Base-by-base conservation (phyloP, 1,139 yeast species). In the Magnusiomyces paraingens region DNA sequence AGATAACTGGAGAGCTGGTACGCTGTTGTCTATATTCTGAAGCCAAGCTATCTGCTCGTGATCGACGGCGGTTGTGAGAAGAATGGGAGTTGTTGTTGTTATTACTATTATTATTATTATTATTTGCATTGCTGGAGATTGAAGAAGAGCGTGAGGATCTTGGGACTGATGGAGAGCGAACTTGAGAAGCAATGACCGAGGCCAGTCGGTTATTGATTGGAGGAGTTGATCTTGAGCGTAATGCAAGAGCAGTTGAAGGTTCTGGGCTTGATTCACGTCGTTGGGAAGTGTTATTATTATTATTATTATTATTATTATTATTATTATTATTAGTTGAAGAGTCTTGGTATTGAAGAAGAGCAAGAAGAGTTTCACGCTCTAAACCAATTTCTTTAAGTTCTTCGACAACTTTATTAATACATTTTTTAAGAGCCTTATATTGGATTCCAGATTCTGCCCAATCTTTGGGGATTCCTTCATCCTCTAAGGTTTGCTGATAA, bases 371-470 rank as follows among this genome's bases (percentile, higher is more conserved):
- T 51, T 79, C 76, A 55, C 74, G 76, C 45, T 78, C 76, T 5
- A 71, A 55, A 3, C 65, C 65, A 20, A 61, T 56, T 49, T 62
- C 61, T 36, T 54, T 58, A 21, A 82, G 68, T 66, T 84, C 91
- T 35, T 73, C 70, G 10, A 84, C 89, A 4, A 84, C 86, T 54
- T 73, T 73, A 56, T 78, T 78, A 57, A 84, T 83, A 57, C 82
- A 76, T 65, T 85, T 85, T 66, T 85, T 85, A 52, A 85, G 70
- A 1, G 82, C 77, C 63, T 85, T 85, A 66, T 85, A 85, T 61
- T 84, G 86, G 52, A 85, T 84, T 21, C 90, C 88, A 3, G 82
- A 79, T 40, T 76, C 78, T 0, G 80, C 72, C 93, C 93, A 85
- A 43, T 82, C 84, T 43, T 74, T 76, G 2, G 93, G 93, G 39